Conservation (phyloP, 2,329 filamentous ascomycete genomes). For the Alternaria tenuissima region DNA sequence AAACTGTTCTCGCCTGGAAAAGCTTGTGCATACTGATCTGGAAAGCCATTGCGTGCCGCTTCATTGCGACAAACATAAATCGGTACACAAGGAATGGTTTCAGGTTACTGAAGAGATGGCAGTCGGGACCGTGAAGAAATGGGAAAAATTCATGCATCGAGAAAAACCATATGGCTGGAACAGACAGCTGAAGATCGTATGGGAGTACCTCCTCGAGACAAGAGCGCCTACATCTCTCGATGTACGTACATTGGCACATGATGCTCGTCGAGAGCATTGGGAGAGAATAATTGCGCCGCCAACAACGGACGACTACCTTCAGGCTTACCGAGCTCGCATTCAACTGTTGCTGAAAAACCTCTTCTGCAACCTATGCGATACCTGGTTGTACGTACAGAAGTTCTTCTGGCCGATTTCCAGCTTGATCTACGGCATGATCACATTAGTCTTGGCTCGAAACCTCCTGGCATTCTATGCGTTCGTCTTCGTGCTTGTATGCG, state of each 20-base stretch:
- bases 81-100: constrained; percentile 24
- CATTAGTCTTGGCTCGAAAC: constrained; percentile 13
- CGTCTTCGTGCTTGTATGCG: constrained; percentile 14
- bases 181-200: constrained; percentile 12
- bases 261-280: constrained; percentile 17
- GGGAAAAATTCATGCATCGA: constrained; percentile 19
- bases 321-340: not conserved
- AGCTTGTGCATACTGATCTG: constrained; percentile 15
- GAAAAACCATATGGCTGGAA: constrained; percentile 20
- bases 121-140: constrained; percentile 15
- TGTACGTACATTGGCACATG: not conserved
- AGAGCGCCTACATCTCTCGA: not conserved
- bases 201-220: constrained; percentile 16
- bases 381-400: constrained; percentile 3
- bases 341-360: not conserved
- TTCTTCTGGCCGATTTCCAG: constrained; percentile 20
- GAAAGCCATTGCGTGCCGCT: not conserved
- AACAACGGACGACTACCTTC: constrained; percentile 4
- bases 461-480: constrained; percentile 14
- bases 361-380: not conserved
- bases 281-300: constrained; percentile 12
- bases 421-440: constrained; percentile 15
- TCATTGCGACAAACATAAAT: constrained; percentile 1
- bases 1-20: constrained; percentile 7
- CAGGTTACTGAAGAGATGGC: constrained; percentile 9